These are phyloP conservation scores for Phytopythium boreale DNA, from an alignment of 352 stramenopile genomes.

Conservation along the genomic window DNA sequence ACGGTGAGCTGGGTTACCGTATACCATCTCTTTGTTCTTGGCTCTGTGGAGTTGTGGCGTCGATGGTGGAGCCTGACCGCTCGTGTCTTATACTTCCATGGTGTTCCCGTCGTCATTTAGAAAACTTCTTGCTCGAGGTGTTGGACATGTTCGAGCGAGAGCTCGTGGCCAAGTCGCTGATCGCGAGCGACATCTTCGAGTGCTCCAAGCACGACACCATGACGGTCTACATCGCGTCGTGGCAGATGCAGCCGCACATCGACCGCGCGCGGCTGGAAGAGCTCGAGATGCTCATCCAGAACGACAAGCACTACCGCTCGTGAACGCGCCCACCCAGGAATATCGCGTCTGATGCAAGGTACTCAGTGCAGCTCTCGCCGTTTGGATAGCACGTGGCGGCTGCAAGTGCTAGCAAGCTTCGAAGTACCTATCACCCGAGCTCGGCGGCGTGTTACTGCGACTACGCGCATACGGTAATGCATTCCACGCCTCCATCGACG, in stretches of 20 bases:
- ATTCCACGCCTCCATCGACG: no score
- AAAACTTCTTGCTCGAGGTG: conserved; percentile 58
- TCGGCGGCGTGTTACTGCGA: no score
- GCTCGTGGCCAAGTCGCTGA: conserved; percentile 73
- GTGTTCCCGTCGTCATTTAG: conserved; percentile 18
- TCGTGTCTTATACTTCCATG: background rate
- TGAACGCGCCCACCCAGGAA: background rate
- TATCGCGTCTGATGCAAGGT: no score
- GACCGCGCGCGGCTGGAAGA: conserved; percentile 60
- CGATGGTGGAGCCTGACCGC: background rate
- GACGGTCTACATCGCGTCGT: conserved; percentile 75
- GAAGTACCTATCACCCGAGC: no score
- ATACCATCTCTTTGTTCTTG: background rate
- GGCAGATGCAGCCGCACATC: conserved; percentile 86
- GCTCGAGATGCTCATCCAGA: conserved; percentile 56
- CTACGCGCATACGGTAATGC: no score
- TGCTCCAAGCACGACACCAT: conserved; percentile 64
- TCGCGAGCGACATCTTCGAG: conserved; percentile 66
- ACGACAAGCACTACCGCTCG: conserved; percentile 49
- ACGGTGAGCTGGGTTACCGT: background rate
- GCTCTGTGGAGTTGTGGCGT: background rate
- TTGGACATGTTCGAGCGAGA: conserved; percentile 78
- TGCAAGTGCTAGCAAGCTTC: no score
- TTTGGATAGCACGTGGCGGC: no score
- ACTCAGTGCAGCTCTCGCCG: no score